Base-by-base conservation (phyloP, 2,329 filamentous ascomycete species). In the Rugonectria rugulosa region DNA sequence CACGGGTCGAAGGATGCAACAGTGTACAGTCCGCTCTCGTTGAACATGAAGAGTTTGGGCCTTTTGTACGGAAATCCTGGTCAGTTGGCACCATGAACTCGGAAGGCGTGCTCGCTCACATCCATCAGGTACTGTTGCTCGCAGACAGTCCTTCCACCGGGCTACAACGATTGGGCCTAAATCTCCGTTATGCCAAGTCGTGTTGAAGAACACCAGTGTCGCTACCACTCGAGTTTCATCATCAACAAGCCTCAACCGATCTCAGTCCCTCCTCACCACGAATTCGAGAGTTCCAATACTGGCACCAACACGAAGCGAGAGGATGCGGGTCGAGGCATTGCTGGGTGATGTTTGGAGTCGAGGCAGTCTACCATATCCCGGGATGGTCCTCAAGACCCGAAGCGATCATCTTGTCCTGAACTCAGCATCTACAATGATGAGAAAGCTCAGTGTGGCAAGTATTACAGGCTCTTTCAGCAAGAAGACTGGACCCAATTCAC, bases 361-460 rank as follows among this genome's bases (percentile, higher is more conserved):
- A 45, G 90, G 96, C 52, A 73, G 86, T 15, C 75, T 97, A 36
- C 92, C 92, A 1, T 95, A 89, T 68, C 92, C 93, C 14, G 92
- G 92, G 2, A 93, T 97, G 84, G 84, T 83, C 26, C 79, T 72
- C 73, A 72, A 87, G 76, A 72, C 85, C 71, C 72, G 86, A 77
- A 76, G 89, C 65, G 85, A 96, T 65, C 86, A 90, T 67, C 78
- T 91, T 4, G 88, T 95, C 41, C 83, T 90, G 45, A 85, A 85
- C 34, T 92, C 89, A n/a, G 90, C 92, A 11, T 92, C 91, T 29
- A 90, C 90, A 1, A 85, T 97, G 68, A 96, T 97, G 77, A 85
- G 92, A 47, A 96, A 93, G 70, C 82, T 97, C 60, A 96, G 91
- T 73, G 88, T 91, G 67, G 88, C 89, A 43, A 92, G 88, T 71